Base-by-base conservation (phyloP, 2,329 filamentous ascomycete genomes). In the Fusarium sp. region DNA sequence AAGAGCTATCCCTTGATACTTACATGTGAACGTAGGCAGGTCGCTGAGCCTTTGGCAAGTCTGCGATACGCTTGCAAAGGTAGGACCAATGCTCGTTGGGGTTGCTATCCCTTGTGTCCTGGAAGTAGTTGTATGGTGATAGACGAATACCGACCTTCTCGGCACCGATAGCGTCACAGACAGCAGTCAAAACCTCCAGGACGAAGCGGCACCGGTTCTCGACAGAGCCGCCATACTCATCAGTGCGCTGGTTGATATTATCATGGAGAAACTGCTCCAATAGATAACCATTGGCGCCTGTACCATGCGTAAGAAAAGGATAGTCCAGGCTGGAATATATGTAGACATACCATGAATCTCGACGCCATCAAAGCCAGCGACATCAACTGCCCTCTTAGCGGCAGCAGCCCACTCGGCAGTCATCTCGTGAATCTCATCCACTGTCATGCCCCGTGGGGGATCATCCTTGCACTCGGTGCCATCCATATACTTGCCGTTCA, bases 351-450 rank as follows among this genome's bases (percentile, higher is more conserved):
- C 85, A 71, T 88, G 85, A n/a, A 86, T 79, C 74, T 95, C 93
- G 62, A 95, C 89, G 6, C 89, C 90, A 78, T 95, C 93, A 54
- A 92, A 91, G 0, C 93, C 93, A 3, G 89, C 89, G 1, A 63
- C 70, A 1, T 87, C 85, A 2, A 93, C 80, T 1, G 92, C 88
- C n/a, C 89, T 83, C 75, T 86, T 86, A 0, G 87, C 83, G 0
- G 88, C 87, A 0, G 84, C 86, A 2, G 86, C 88, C 83, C 87
- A 94, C 2, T 89, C 89, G 2, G 81, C 79, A 77, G 93, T 92
- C 69, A 92, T 85, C 2, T 85, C 82, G 63, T 90, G 85, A 66
- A 95, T 94, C 42, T 94, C 92, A 0, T 87, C 82, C 20, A 88
- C 83, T 0, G 89, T 92, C 88, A 95, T 88, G 11, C 87, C 90